Conservation (phyloP, 768 basidiomycete species). For the Sarcodon sp. region DNA sequence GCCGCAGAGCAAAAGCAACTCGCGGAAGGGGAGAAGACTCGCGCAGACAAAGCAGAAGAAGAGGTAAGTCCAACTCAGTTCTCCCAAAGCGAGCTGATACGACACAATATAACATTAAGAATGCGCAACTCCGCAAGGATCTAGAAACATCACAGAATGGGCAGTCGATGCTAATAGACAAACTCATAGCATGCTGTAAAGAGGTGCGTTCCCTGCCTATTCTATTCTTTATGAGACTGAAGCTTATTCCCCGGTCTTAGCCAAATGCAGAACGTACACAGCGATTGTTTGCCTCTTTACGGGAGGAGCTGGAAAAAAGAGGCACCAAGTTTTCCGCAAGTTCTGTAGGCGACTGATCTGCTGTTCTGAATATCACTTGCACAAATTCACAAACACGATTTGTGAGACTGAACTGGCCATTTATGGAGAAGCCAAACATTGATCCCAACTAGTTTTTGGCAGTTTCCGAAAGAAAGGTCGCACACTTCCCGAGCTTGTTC, state of each 20-base stretch:
- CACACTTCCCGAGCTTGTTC: no score
- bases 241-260: slow-evolving; percentile 20
- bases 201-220: slow-evolving; percentile 41
- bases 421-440: no score
- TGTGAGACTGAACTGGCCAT: no score
- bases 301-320: slow-evolving; percentile 75
- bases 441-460: no score
- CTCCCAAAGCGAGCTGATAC: slow-evolving; percentile 1
- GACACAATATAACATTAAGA: slow-evolving; percentile 23
- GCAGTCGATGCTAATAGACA: slow-evolving; percentile 73
- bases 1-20: slow-evolving; percentile 81
- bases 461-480: no score
- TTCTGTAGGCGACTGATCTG: no score
- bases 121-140: slow-evolving; percentile 56
- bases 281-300: slow-evolving; percentile 64
- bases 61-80: slow-evolving; percentile 38
- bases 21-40: slow-evolving; percentile 59
- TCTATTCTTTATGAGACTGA: neutral
- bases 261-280: slow-evolving; percentile 78
- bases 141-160: slow-evolving; percentile 71
- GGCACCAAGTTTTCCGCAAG: slow-evolving; percentile 18
- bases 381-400: no score
- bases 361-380: no score
- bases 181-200: slow-evolving; percentile 76
- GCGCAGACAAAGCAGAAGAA: slow-evolving; percentile 57